Conservation (phyloP, 2,329 filamentous ascomycete genomes). For the Penicillium sp. region DNA sequence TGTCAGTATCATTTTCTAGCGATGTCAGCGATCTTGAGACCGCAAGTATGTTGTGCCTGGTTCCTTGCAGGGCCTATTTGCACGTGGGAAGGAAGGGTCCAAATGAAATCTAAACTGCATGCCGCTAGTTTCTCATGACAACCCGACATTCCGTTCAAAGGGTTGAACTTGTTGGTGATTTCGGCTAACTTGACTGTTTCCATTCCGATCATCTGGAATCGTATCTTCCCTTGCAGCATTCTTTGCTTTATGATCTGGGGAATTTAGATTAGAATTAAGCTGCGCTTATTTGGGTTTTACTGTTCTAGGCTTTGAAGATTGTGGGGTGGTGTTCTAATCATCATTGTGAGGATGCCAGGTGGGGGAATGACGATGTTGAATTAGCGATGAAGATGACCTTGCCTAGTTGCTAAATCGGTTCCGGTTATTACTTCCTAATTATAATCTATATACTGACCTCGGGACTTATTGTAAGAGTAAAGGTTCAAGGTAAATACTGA, state of each 20-base stretch:
- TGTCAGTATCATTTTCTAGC: conserved; percentile 41
- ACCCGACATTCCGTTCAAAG: conserved; percentile 14
- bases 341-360: neutral
- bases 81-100: conserved; percentile 19
- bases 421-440: neutral
- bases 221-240: conserved; percentile 19
- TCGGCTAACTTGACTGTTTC: conserved; percentile 14
- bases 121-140: conserved; percentile 15
- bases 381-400: neutral
- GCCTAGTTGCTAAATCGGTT: neutral
- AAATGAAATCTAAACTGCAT: conserved; percentile 6
- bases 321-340: neutral
- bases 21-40: neutral
- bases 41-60: neutral
- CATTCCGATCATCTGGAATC: conserved; percentile 7
- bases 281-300: neutral
- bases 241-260: conserved; percentile 8
- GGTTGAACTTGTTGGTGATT: conserved; percentile 1
- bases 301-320: neutral
- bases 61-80: conserved; percentile 14
- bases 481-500: too few relatives aligned
- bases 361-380: neutral
- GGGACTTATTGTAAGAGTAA: too few relatives aligned
- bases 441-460: neutral
- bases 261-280: conserved; percentile 6